phyloP scores from a whole-genome alignment of 306 rosid genomes.

The Fragaria ananassa region DNA sequence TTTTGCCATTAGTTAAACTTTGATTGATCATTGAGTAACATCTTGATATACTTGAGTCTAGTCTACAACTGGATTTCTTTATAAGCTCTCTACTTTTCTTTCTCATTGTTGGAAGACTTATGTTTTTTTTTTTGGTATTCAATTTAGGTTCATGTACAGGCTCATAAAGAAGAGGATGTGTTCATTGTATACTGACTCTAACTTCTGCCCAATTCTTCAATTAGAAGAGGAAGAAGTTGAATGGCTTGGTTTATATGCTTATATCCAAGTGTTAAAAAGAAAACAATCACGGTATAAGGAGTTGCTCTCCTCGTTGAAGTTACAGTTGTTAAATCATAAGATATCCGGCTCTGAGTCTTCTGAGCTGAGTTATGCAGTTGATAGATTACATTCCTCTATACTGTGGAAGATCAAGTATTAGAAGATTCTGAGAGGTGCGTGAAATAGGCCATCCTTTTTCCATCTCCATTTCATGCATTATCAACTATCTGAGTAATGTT shows the following conservation, averaged over 20 bases:
- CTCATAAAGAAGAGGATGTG: conserved; percentile 67
- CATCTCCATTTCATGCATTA: not conserved
- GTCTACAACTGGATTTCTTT: not conserved
- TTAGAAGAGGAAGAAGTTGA: conserved; percentile 62
- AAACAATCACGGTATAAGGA: conserved; percentile 63
- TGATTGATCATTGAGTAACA: not conserved
- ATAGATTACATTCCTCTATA: conserved; percentile 57
- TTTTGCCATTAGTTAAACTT: not conserved
- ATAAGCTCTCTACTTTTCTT: not conserved
- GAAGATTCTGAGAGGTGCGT: conserved; percentile 35
- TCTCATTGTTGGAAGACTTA: not conserved
- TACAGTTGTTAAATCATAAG: conserved; percentile 36
- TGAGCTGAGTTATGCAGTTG: conserved; percentile 55
- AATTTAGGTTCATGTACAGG: conserved; percentile 55
- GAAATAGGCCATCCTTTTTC: not conserved
- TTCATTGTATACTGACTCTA: conserved; percentile 27
- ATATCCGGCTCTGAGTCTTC: conserved; percentile 38
- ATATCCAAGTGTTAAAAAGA: conserved; percentile 53
- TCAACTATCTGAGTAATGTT: not conserved
- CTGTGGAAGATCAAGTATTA: conserved; percentile 76
- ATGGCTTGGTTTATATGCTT: conserved; percentile 88
- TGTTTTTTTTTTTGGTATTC: conserved; percentile 4
- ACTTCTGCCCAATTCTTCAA: conserved; percentile 46
- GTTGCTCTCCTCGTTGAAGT: conserved; percentile 50
- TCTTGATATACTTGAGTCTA: not conserved